Evolutionary conservation across 1,139 yeast species (phyloP).

Genomic region (Yamadazyma taylorii): DNA sequence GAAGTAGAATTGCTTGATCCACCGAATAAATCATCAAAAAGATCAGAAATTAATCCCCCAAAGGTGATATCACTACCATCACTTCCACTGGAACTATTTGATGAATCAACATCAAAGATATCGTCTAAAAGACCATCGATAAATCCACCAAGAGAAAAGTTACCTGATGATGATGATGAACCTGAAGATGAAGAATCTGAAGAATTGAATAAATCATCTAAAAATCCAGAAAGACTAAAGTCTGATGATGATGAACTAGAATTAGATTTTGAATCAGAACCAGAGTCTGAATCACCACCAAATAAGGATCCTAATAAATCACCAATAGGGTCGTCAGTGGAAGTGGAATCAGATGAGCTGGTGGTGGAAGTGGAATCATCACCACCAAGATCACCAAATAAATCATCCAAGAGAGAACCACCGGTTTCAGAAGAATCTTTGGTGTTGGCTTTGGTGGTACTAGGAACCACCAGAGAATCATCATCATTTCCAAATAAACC

Average conservation of each 20-base stretch:
- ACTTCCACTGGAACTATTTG: conserved; percentile 15
- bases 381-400: conserved; percentile 15
- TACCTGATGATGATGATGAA: conserved; percentile 12
- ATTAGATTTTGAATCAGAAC: conserved; percentile 12
- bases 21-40: conserved; percentile 20
- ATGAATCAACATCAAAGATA: conserved; percentile 18
- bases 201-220: conserved; percentile 15
- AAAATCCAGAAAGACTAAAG: conserved; percentile 11
- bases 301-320: conserved; percentile 12
- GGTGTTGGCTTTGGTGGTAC: conserved; percentile 16
- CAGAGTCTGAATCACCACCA: conserved; percentile 11
- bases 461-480: conserved; percentile 8
- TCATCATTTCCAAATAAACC: conserved; percentile 13
- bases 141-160: conserved; percentile 15
- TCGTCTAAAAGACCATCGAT: conserved; percentile 22
- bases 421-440: conserved; percentile 16
- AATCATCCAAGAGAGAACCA: conserved; percentile 14
- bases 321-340: conserved; percentile 12
- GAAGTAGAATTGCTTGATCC: conserved; percentile 14
- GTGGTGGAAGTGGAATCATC: conserved; percentile 12
- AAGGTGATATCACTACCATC: conserved; percentile 16
- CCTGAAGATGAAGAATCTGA: conserved; percentile 14
- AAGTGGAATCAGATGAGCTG: conserved; percentile 9
- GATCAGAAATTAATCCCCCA: conserved; percentile 10
- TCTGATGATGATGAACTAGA: conserved; percentile 8